Base-by-base conservation (phyloP, 2,329 filamentous ascomycete species). In the Endothia cerciana region DNA sequence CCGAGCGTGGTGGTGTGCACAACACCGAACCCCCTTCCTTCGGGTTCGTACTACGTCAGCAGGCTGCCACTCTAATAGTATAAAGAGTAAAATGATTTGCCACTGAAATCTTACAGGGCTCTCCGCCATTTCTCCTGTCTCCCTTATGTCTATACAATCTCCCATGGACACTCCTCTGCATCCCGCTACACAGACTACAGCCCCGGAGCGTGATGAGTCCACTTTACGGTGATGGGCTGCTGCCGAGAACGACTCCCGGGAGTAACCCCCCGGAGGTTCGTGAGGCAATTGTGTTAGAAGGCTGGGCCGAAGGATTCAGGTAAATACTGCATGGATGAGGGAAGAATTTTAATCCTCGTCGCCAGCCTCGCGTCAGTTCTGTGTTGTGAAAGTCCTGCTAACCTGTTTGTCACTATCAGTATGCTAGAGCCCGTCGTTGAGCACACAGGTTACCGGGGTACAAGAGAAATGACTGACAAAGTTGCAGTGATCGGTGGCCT, bases 401-500 rank as follows among this genome's bases (percentile, higher is more conserved):
- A 65, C 22, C 17, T 1, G 3, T 7, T n/a, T 45, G 10, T 47
- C 4, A 19, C 19, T 22, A 55, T n/a, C 30, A 67, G 65, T 67
- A 62, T 40, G 65, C 59, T 38, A 6, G 28, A n/a, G 8, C 41
- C 45, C 22, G 38, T 30, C 22, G 38, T 30, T 10, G 30, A 4
- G 19, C 2, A 38, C 5, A 28, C n/a, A 22, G 6, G 47, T n/a
- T 17, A 25, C 11, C 25, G 22, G 25, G 36, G 30, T 19, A n/a
- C 11, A 33, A 19, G n/a, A 38, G 17, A 17, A 56, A 11, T n/a
- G 17, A 47, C 60, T 57, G 10, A 57, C 15, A 33, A 43, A 15
- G 13, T 4, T 28, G 22, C n/a, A 68, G 66, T 84, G 80, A 74
- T 84, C 1, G 82, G 82, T 10, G 77, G 79, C 10, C 67, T 84